These are phyloP conservation scores for Nadsonia starkeyi-henricii DNA, from an alignment of 1,139 yeast genomes.

Conservation along the genomic window DNA sequence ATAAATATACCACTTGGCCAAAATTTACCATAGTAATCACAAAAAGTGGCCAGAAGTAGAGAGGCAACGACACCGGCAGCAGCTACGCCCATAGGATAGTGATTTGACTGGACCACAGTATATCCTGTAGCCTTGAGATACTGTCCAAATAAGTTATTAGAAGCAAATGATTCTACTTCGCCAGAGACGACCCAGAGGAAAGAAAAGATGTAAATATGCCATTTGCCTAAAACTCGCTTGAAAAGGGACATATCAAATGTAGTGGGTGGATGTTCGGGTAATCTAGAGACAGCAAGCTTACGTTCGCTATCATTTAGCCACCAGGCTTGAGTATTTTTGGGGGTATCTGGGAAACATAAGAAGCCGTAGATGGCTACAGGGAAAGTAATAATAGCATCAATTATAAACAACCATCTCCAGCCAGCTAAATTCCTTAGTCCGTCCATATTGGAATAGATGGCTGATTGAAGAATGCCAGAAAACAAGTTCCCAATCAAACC, in stretches of 20 bases:
- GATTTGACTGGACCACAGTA: conserved; percentile 24
- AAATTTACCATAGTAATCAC: conserved; percentile 4
- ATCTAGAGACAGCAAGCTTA: conserved; percentile 15
- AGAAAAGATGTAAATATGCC: conserved; percentile 29
- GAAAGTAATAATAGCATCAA: conserved; percentile 39
- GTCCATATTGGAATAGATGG: conserved; percentile 37
- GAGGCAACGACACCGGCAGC: conserved; percentile 34
- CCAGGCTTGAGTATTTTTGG: conserved; percentile 27
- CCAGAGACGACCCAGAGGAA: conserved; percentile 23
- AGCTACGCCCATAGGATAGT: conserved; percentile 34
- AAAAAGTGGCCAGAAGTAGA: conserved; percentile 12
- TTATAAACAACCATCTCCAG: conserved; percentile 59
- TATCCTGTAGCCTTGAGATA: conserved; percentile 3
- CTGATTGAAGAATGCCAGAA: conserved; percentile 32
- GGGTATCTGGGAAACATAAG: conserved; percentile 55
- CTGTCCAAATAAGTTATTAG: conserved; percentile 6
- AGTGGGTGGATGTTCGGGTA: conserved; percentile 9
- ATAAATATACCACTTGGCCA: conserved; percentile 5
- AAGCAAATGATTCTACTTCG: conserved; percentile 4
- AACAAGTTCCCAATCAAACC: conserved; percentile 26
- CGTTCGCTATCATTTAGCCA: conserved; percentile 21
- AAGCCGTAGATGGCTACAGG: conserved; percentile 53
- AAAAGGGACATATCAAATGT: conserved; percentile 19
- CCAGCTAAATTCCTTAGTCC: conserved; percentile 38
- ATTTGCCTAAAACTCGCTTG: conserved; percentile 20